phyloP scores from a whole-genome alignment of 1,284 basidiomycete species.

The Pholiota adiposa region DNA sequence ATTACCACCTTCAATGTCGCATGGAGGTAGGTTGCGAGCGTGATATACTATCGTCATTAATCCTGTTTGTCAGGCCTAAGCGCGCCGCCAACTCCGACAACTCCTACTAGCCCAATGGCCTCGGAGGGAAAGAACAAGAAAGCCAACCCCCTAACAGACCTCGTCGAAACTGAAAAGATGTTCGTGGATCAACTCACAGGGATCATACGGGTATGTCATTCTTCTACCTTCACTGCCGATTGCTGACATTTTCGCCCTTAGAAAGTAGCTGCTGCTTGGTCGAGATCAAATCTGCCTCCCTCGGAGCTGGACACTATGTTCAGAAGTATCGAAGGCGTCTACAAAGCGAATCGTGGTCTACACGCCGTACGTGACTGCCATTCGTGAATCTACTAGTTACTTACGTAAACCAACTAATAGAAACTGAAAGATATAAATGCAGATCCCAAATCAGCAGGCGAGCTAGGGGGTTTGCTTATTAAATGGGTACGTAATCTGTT shows the following conservation, averaged over 20 bases:
- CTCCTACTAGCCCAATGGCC: conserved; percentile 39
- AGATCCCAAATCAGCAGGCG: conserved; percentile 93
- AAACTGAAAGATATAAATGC: conserved; percentile 94
- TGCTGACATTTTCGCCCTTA: conserved; percentile 39
- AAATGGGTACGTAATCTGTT: conserved; percentile 74
- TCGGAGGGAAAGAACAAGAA: conserved; percentile 59
- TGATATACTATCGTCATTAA: conserved; percentile 13
- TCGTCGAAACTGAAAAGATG: conserved; percentile 91
- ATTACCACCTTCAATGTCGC: conserved; percentile 17
- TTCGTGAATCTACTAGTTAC: conserved; percentile 3
- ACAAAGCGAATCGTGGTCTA: conserved; percentile 88
- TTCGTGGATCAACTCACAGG: conserved; percentile 94
- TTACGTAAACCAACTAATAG: conserved; percentile 44
- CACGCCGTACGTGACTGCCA: conserved; percentile 59
- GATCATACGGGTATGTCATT: conserved; percentile 80
- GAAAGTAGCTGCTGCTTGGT: conserved; percentile 98
- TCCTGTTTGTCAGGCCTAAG: conserved; percentile 33
- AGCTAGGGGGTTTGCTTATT: conserved; percentile 94
- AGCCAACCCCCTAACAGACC: conserved; percentile 86
- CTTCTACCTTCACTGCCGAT: conserved; percentile 12
- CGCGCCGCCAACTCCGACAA: conserved; percentile 41
- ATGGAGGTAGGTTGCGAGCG: conserved; percentile 19
- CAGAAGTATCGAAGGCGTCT: conserved; percentile 88
- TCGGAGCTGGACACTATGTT: conserved; percentile 94
- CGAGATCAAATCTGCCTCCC: conserved; percentile 91